Percentiles rank a stretch among this genome's conserved stretches.
Evolutionary conservation across 352 stramenopile species (phyloP).

Genomic region (Lagenidium sp.): DNA sequence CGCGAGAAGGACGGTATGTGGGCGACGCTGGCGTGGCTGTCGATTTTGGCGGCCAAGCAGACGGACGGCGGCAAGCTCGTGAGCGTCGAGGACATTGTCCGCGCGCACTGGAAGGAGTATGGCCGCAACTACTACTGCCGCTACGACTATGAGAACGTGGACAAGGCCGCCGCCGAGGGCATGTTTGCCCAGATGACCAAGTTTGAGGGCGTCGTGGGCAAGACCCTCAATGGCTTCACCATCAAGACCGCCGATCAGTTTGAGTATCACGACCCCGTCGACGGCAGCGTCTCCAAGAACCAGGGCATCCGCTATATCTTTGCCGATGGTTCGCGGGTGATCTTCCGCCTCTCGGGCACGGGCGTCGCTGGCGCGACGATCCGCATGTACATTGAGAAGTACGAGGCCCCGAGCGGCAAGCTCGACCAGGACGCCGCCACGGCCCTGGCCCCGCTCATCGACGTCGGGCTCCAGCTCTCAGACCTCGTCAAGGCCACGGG

Average conservation of each 20-base stretch:
- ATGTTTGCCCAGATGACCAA: constrained; percentile 74
- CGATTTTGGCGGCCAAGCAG: constrained; percentile 93
- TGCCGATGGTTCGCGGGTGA: constrained; percentile 89
- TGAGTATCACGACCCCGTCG: constrained; percentile 97
- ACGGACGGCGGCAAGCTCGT: constrained; percentile 86
- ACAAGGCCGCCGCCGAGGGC: constrained; percentile 72
- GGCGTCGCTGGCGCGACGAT: constrained; percentile 96
- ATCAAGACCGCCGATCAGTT: constrained; percentile 94
- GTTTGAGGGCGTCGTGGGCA: constrained; percentile 55
- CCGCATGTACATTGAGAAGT: constrained; percentile 99
- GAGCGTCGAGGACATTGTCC: constrained; percentile 94
- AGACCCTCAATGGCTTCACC: constrained; percentile 72
- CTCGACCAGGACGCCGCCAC: constrained; percentile 69
- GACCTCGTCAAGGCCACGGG: constrained; percentile 91
- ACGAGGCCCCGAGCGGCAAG: constrained; percentile 86
- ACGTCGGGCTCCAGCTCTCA: constrained; percentile 89
- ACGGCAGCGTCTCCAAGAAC: constrained; percentile 92
- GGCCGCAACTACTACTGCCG: constrained; percentile 99
- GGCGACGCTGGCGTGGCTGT: constrained; percentile 97
- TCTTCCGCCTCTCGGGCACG: constrained; percentile 98
- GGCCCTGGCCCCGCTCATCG: constrained; percentile 86
- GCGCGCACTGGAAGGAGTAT: constrained; percentile 95
- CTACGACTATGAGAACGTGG: constrained; percentile 99
- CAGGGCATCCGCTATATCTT: constrained; percentile 97
- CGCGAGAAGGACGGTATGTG: constrained; percentile 99